Percentiles rank a stretch among this genome's conserved stretches.
Evolutionary conservation across 2,329 filamentous ascomycete species (phyloP).

Genomic region (Aspergillus costaricaensis): DNA sequence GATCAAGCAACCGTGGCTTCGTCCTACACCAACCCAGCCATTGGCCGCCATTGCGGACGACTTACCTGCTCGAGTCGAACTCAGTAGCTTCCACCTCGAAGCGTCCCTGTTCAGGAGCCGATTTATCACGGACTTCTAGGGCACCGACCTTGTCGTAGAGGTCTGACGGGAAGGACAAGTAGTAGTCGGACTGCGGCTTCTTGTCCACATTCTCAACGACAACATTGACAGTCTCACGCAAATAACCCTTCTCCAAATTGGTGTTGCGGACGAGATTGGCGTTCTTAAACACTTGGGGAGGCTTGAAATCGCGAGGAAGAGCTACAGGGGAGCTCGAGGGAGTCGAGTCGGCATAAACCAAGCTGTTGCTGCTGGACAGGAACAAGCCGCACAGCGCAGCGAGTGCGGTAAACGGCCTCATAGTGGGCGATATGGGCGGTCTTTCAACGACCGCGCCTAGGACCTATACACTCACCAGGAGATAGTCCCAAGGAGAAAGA

Average conservation of each 20-base stretch:
- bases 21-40: slow-evolving; percentile 20
- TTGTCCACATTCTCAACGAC: slow-evolving; percentile 84
- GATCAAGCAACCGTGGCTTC: slow-evolving; percentile 18
- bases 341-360: slow-evolving; percentile 36
- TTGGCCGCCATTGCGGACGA: slow-evolving; percentile 55
- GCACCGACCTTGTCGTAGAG: slow-evolving; percentile 77
- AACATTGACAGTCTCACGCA: slow-evolving; percentile 89
- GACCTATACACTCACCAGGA: slow-evolving; percentile 23
- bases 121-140: slow-evolving; percentile 90
- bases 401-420: slow-evolving; percentile 44
- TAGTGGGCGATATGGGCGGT: slow-evolving; percentile 34
- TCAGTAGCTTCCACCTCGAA: slow-evolving; percentile 72
- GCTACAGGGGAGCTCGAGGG: slow-evolving; percentile 34
- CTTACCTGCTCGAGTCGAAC: slow-evolving; percentile 56
- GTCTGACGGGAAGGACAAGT: slow-evolving; percentile 77
- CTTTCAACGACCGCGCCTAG: slow-evolving; percentile 30
- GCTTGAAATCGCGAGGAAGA: slow-evolving; percentile 64
- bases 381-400: slow-evolving; percentile 39
- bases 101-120: slow-evolving; percentile 65
- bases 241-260: slow-evolving; percentile 90
- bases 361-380: slow-evolving; percentile 35
- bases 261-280: slow-evolving; percentile 85
- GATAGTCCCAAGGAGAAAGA: slow-evolving; percentile 17
- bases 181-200: slow-evolving; percentile 84
- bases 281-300: slow-evolving; percentile 91